phyloP scores from a whole-genome alignment of 805 yeast genomes.

The Yamadazyma sp. region DNA sequence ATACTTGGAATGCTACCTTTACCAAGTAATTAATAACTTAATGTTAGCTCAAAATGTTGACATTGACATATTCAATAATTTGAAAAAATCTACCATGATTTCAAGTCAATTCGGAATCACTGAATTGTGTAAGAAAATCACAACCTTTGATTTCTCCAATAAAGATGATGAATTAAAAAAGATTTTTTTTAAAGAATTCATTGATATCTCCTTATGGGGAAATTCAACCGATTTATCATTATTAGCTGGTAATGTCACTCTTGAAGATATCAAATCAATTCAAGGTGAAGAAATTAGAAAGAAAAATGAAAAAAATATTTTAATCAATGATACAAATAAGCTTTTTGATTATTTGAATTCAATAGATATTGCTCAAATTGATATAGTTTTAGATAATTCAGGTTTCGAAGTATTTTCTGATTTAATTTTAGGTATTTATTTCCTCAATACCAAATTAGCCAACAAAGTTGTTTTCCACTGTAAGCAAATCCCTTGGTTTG shows the following conservation, averaged over 20 bases:
- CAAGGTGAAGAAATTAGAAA: constrained; percentile 89
- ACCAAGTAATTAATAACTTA: constrained; percentile 55
- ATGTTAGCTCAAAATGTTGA: constrained; percentile 28
- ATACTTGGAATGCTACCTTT: constrained; percentile 78
- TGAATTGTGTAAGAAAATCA: constrained; percentile 68
- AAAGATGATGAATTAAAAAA: constrained; percentile 42
- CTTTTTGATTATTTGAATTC: constrained; percentile 55
- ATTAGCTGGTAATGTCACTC: constrained; percentile 73
- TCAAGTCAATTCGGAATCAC: constrained; percentile 75
- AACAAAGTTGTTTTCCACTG: constrained; percentile 74
- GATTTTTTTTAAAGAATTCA: constrained; percentile 73
- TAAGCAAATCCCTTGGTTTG: constrained; percentile 95
- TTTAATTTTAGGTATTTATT: constrained; percentile 28
- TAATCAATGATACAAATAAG: constrained; percentile 66
- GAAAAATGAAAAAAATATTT: constrained; percentile 73
- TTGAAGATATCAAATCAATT: constrained; percentile 84
- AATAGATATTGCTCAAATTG: constrained; percentile 49
- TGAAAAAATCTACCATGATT: constrained; percentile 72
- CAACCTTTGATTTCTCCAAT: constrained; percentile 27
- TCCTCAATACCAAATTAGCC: constrained; percentile 65
- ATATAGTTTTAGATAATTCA: constrained; percentile 85
- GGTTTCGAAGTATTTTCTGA: constrained; percentile 83
- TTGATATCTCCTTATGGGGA: constrained; percentile 94
- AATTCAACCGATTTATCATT: constrained; percentile 94
- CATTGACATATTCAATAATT: constrained; percentile 71